phyloP scores from a whole-genome alignment of 2,329 filamentous ascomycete species.

The Pseudogymnoascus sp. region DNA sequence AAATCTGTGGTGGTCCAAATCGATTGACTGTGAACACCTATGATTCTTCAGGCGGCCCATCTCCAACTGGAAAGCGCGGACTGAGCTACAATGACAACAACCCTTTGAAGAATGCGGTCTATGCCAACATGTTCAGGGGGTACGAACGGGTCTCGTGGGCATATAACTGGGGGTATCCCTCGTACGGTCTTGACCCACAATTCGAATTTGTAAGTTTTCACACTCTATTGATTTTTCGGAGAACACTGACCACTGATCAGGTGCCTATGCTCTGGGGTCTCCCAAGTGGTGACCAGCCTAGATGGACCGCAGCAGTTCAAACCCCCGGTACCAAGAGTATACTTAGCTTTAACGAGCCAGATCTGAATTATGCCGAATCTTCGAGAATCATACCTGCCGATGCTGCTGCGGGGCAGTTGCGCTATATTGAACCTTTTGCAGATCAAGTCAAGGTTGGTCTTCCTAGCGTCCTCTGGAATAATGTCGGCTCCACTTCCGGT shows the following conservation, averaged over 20 bases:
- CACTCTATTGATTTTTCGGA: neutral
- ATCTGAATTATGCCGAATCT: constrained; percentile 41
- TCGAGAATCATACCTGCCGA: constrained; percentile 35
- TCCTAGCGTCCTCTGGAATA: constrained; percentile 33
- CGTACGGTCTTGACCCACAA: constrained; percentile 31
- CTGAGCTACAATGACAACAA: constrained; percentile 53
- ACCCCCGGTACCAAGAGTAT: constrained; percentile 47
- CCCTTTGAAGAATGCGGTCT: constrained; percentile 10
- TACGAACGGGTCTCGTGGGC: constrained; percentile 44
- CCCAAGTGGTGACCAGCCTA: constrained; percentile 29
- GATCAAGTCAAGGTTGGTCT: constrained; percentile 33
- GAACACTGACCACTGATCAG: constrained; percentile 29
- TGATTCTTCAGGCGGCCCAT: neutral
- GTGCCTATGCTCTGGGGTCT: constrained; percentile 59
- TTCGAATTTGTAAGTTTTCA: constrained; percentile 30
- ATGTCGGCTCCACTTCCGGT: constrained; percentile 20
- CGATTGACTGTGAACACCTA: neutral
- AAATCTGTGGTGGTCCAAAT: constrained; percentile 22
- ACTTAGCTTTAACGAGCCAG: constrained; percentile 63
- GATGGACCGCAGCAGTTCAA: constrained; percentile 45
- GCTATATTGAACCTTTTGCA: constrained; percentile 34
- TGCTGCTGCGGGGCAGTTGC: constrained; percentile 31
- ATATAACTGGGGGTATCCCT: constrained; percentile 56
- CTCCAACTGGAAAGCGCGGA: constrained; percentile 45
- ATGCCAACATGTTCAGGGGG: constrained; percentile 35